Percentiles rank a stretch among this genome's conserved stretches.
Conservation (phyloP, 208 protist genomes). For the Porcisia hertigi region DNA sequence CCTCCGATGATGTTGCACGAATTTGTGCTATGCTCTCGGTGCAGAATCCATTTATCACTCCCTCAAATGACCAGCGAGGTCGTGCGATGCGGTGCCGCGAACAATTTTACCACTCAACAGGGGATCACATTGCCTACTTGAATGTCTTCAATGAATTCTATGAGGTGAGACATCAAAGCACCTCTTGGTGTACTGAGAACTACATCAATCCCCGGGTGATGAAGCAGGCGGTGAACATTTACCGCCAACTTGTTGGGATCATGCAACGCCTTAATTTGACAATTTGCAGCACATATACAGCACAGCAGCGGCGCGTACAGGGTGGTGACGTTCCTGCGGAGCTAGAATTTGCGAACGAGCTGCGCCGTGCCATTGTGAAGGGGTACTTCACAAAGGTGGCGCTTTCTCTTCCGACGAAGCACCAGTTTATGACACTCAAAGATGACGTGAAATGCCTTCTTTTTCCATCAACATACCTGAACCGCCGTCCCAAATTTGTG, state of each 20-base stretch:
- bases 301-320: slow-evolving; percentile 18
- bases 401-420: slow-evolving; percentile 93
- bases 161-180: slow-evolving; percentile 57
- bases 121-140: slow-evolving; percentile 97
- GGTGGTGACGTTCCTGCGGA: slow-evolving; percentile 23
- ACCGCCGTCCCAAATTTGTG: slow-evolving; percentile 97
- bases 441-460: slow-evolving; percentile 95
- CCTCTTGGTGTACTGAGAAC: slow-evolving; percentile 97
- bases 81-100: slow-evolving; percentile 75
- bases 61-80: slow-evolving; percentile 76
- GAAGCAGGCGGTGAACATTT: slow-evolving; percentile 94
- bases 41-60: slow-evolving; percentile 81
- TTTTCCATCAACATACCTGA: slow-evolving; percentile 90
- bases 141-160: slow-evolving; percentile 91
- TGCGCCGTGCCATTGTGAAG: slow-evolving; percentile 91
- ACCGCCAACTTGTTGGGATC: slow-evolving; percentile 94
- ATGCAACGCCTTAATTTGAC: slow-evolving; percentile 75
- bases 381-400: slow-evolving; percentile 98
- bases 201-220: slow-evolving; percentile 96
- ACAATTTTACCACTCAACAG: slow-evolving; percentile 97
- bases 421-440: slow-evolving; percentile 96
- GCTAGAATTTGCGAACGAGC: slow-evolving; percentile 79
- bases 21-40: slow-evolving; percentile 97
- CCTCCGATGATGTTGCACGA: slow-evolving; percentile 96
- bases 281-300: slow-evolving; percentile 68